Base-by-base conservation (phyloP, 108 stramenopile genomes). In the Ochromonas danica region DNA sequence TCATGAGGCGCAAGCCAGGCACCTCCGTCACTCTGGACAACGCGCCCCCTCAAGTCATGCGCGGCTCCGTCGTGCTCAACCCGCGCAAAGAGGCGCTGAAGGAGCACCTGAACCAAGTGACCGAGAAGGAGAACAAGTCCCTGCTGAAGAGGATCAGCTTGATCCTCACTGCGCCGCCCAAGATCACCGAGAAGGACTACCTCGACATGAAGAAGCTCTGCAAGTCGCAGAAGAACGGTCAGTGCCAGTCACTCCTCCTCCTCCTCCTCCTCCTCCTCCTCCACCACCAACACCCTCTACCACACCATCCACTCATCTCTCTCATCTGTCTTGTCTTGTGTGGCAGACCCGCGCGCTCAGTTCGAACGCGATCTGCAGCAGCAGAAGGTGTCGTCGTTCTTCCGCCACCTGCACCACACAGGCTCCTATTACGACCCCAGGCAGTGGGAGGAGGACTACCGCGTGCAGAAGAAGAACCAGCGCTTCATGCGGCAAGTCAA, bases 101-200 rank as follows among this genome's bases (percentile, higher is more conserved):
- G 22, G 22, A 57, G 10, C 17, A 57, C 17, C 22, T 57, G 17
- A 57, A 57, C 22, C 17, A 17, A 10, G 51, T 57, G 17, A 22
- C 22, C 51, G 51, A 57, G 51, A 57, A 57, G 51, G 51, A 57
- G 22, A 57, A 57, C 51, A 57, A 57, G 51, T 57, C 51, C 51
- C 22, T 57, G 51, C 22, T 57, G 51, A 57, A 57, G 51, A 10
- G 51, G 22, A 57, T 57, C 51, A 57, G 51, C 22, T 17, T 57
- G 51, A 57, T 57, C 10, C 22, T 57, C 17, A 57, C 51, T 10
- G 51, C 51, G 10, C 51, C 51, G 51, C 51, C 51, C 17, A 17
- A 10, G 22, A 57, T 57, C 51, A 57, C 51, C 10, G 22, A 10
- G 51, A 57, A 57, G 51, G 51, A 57, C 22, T 57, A 57, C 22